Base-by-base conservation (phyloP, 1,284 basidiomycete species). In the Malassezia cuniculi region DNA sequence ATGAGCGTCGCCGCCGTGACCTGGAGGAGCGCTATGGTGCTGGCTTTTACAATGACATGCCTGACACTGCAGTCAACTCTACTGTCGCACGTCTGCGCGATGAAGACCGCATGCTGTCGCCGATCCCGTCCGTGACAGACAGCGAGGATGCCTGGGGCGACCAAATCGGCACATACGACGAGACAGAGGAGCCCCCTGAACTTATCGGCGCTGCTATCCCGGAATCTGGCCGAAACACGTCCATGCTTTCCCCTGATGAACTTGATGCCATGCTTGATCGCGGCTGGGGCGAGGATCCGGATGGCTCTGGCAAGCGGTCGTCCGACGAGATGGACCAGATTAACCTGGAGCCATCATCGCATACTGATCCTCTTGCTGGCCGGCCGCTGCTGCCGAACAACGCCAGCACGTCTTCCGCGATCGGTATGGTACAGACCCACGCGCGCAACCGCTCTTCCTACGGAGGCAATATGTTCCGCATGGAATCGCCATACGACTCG, bases 91-190 rank as follows among this genome's bases (percentile, higher is more conserved):
- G n/a, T n/a, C n/a, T n/a, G n/a, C n/a, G 50, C 8, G 52, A 52
- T 36, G 41, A 39, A 16, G 43, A 53, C 25, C 41, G 48, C 21
- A 53, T 50, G 33, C 39, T 44, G 40, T 31, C 49, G 3, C 43
- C n/a, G n/a, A 31, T 41, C 12, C 43, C 42, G 3, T 48, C 46
- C 9, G 29, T 49, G 15, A 36, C 39, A n/a, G 56, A 50, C 61
- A 58, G 41, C 68, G 87, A 90, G 28, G 90, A 97, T 66, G 78
- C 82, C 30, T 95, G 87, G 87, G 85, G 72, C 33, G 66, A 58
- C n/a, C 70, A 72, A 44, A 69, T 73, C 31, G 71, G 71, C 15
- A 56, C 47, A 8, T 67, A 67, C 40, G 45, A 47, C 37, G 42
- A 45, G 18, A 45, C 39, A 15, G 24, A 38, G 11, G 12, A 31